A percentile compares a stretch with the other conserved stretches of the same genome.
These are phyloP conservation scores for Suillus tomentosus DNA, from an alignment of 768 basidiomycete species.

Conservation along the genomic window DNA sequence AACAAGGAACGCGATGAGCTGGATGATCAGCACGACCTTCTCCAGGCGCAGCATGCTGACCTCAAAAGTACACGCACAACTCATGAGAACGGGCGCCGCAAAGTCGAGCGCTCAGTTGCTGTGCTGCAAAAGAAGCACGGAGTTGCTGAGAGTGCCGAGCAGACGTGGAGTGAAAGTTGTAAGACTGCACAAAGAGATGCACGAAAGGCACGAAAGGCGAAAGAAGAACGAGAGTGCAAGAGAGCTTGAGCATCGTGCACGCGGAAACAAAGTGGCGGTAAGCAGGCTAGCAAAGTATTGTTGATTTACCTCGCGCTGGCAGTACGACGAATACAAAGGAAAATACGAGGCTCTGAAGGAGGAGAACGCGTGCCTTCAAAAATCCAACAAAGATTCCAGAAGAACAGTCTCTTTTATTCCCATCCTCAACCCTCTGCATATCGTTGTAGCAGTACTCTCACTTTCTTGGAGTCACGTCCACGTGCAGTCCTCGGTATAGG, in stretches of 20 bases:
- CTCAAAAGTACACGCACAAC: background rate
- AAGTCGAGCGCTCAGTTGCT: background rate
- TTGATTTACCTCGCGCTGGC: background rate
- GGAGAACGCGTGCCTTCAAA: constrained; percentile 15
- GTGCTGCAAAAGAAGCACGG: background rate
- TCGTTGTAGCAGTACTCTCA: too few species aligned
- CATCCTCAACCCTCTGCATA: too few species aligned
- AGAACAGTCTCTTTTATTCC: constrained; percentile 27
- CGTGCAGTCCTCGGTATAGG: too few species aligned
- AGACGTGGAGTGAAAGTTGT: background rate
- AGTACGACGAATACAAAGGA: constrained; percentile 28
- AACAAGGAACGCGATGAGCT: background rate
- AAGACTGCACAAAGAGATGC: background rate
- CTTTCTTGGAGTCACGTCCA: too few species aligned
- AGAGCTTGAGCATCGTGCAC: constrained; percentile 24
- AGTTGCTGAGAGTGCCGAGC: background rate
- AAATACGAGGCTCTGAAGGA: constrained; percentile 27
- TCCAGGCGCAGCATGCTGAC: constrained; percentile 17
- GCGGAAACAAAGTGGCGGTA: constrained; percentile 28
- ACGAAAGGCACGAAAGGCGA: background rate
- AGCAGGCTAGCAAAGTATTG: background rate
- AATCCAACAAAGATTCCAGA: constrained; percentile 16
- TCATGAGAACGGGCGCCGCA: background rate
- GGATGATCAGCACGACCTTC: constrained; percentile 14
- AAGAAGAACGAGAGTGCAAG: constrained; percentile 22